Conservation (phyloP, 768 basidiomycete genomes). For the Tylopilus felleus region DNA sequence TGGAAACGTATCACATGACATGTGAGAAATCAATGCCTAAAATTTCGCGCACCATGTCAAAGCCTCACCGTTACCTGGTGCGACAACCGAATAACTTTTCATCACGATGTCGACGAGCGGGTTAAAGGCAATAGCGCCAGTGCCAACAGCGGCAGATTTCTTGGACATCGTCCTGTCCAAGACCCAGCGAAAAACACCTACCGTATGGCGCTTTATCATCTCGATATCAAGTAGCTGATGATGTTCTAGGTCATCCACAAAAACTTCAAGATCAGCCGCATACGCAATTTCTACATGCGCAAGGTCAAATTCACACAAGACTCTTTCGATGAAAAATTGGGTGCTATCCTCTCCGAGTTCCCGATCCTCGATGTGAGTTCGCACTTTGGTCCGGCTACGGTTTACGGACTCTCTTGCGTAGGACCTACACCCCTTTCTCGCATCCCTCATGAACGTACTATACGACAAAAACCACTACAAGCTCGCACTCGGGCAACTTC, state of each 20-base stretch:
- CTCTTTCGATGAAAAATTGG: constrained; percentile 92
- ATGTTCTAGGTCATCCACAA: constrained; percentile 85
- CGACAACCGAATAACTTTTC: background rate
- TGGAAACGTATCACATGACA: constrained; percentile 7
- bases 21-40: constrained; percentile 12
- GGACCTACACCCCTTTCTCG: constrained; percentile 95
- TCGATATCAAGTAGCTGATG: constrained; percentile 3
- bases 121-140: constrained; percentile 96
- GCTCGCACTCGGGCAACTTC: constrained; percentile 93
- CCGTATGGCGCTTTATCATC: constrained; percentile 42
- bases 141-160: constrained; percentile 93
- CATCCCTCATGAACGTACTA: constrained; percentile 94
- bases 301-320: constrained; percentile 99
- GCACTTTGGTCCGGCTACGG: background rate
- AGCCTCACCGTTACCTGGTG: background rate
- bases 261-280: constrained; percentile 99
- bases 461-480: constrained; percentile 99
- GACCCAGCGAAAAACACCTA: constrained; percentile 97
- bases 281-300: constrained; percentile 98
- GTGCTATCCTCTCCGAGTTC: constrained; percentile 91
- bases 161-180: constrained; percentile 90
- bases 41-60: constrained; percentile 7
- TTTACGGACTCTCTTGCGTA: constrained; percentile 22
- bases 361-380: constrained; percentile 90
- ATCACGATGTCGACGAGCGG: constrained; percentile 75